These are phyloP conservation scores for Paraphaeosphaeria sporulosa DNA, from an alignment of 2,329 filamentous ascomycete species.

Conservation along the genomic window DNA sequence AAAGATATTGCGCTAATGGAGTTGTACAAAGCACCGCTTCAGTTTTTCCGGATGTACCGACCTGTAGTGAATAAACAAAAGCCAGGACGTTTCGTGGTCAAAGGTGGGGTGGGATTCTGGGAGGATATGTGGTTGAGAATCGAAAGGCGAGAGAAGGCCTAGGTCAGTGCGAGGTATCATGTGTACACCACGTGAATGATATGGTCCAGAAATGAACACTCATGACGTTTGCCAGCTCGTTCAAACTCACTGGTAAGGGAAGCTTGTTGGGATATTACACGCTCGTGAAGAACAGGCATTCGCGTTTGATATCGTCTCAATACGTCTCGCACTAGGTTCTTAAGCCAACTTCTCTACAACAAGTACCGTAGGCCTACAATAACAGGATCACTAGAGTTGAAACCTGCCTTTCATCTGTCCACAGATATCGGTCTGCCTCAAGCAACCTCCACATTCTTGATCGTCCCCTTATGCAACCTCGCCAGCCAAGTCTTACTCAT, in stretches of 20 bases:
- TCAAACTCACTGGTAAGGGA: too few relatives aligned
- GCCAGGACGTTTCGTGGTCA: constrained; percentile 49
- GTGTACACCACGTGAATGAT: too few relatives aligned
- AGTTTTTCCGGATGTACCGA: constrained; percentile 54
- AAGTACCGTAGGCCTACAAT: too few relatives aligned
- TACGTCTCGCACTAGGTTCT: too few relatives aligned
- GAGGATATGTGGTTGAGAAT: constrained; percentile 52
- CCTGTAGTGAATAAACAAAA: constrained; percentile 36
- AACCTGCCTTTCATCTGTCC: too few relatives aligned
- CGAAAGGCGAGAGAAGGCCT: constrained; percentile 16
- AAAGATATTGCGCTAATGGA: constrained; percentile 63
- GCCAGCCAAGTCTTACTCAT: constrained; percentile 42
- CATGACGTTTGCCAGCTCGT: too few relatives aligned
- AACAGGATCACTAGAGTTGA: too few relatives aligned
- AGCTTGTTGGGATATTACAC: too few relatives aligned
- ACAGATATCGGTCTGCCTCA: constrained; percentile 4
- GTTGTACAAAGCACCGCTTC: constrained; percentile 54
- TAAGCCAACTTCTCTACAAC: too few relatives aligned
- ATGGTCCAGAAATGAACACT: too few relatives aligned
- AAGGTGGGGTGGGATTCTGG: constrained; percentile 54
- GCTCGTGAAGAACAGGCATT: too few relatives aligned
- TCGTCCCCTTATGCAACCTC: constrained; percentile 37
- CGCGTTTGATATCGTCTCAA: too few relatives aligned
- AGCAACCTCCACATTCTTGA: constrained; percentile 32
- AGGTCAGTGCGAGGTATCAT: background rate